Percentiles rank a stretch among this genome's conserved stretches.
Conservation (phyloP, 176 grass and related monocot genomes). For the Avena eriantha region DNA sequence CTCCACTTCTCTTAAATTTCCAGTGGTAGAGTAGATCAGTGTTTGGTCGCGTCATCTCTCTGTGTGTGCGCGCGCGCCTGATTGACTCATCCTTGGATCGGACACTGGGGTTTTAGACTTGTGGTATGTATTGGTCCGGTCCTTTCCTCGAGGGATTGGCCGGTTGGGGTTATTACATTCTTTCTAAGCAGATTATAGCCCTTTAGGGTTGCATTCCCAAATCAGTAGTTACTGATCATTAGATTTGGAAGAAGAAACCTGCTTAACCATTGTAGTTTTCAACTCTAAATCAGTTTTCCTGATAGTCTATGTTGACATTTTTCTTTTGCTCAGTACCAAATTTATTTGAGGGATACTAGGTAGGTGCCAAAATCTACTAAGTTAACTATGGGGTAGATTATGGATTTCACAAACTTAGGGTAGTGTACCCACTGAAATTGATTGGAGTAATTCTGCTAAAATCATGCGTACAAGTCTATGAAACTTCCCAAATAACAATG, state of each 20-base stretch:
- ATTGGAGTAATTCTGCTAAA: neutral
- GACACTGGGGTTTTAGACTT: neutral
- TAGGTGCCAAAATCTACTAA: neutral
- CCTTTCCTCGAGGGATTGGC: neutral
- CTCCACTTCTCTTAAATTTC: neutral
- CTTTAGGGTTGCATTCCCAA: neutral
- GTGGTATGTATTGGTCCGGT: neutral
- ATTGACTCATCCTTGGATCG: slow-evolving; percentile 1
- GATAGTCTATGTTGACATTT: neutral
- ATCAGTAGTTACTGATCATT: slow-evolving; percentile 3
- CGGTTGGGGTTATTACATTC: neutral
- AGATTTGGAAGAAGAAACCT: neutral
- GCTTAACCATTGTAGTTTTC: neutral
- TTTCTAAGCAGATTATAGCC: neutral
- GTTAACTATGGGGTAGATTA: neutral
- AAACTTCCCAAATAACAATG: neutral
- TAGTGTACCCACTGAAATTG: neutral
- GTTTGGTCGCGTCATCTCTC: neutral
- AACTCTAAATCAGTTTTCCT: neutral
- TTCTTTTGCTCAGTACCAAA: neutral
- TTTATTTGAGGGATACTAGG: neutral
- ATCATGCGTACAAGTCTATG: neutral
- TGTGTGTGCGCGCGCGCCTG: neutral
- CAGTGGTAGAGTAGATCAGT: neutral
- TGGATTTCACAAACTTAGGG: neutral